A percentile compares a stretch with the other conserved stretches of the same genome.
Conservation (phyloP, 2,329 filamentous ascomycete genomes). For the Fusarium odoratissimum region DNA sequence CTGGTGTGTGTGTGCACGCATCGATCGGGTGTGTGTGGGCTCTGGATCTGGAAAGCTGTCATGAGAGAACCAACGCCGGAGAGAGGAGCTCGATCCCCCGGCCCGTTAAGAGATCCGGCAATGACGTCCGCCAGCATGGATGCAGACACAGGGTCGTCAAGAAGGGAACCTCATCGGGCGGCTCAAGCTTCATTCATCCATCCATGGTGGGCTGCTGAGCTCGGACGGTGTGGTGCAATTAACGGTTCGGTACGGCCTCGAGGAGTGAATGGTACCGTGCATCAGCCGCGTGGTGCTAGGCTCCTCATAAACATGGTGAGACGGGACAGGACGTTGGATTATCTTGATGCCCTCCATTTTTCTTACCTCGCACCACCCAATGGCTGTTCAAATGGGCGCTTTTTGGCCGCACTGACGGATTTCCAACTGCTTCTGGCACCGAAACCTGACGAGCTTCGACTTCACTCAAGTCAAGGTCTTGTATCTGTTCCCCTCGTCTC, state of each 20-base stretch:
- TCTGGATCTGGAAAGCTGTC: conserved; percentile 40
- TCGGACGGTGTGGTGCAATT: conserved; percentile 32
- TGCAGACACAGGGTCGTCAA: conserved; percentile 19
- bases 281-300: conserved; percentile 35
- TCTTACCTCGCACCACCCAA: conserved; percentile 34
- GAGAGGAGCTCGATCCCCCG: conserved; percentile 30
- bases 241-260: conserved; percentile 23
- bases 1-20: conserved; percentile 30
- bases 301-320: conserved; percentile 33
- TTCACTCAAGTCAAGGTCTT: conserved; percentile 34
- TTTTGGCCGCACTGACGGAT: conserved; percentile 33
- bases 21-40: conserved; percentile 39
- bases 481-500: conserved; percentile 43
- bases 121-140: conserved; percentile 35
- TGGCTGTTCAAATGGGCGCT: conserved; percentile 15
- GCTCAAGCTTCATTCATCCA: conserved; percentile 12
- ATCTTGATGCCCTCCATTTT: conserved; percentile 42
- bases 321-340: conserved; percentile 32
- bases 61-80: conserved; percentile 36
- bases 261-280: conserved; percentile 16
- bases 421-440: conserved; percentile 37
- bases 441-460: conserved; percentile 35
- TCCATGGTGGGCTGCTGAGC: conserved; percentile 13
- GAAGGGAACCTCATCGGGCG: conserved; percentile 15
- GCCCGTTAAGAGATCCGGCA: conserved; percentile 36